Evolutionary conservation across 495 filamentous ascomycete genomes (phyloP), one percentile per base, ranked within the genome.

Genomic region (Penicillium chermesinum): DNA sequence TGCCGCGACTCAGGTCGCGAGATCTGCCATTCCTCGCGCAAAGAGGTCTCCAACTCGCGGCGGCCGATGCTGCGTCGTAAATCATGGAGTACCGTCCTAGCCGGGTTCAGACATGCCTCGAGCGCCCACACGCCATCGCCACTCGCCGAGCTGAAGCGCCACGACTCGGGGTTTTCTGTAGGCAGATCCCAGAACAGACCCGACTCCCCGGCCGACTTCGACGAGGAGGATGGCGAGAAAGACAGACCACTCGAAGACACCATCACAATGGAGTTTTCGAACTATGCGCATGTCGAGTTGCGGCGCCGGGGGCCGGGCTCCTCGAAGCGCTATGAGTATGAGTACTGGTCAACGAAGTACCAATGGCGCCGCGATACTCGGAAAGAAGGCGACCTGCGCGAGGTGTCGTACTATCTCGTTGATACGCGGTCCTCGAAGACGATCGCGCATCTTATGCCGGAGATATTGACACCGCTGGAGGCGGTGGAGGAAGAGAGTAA

Each of bases 251-350:
- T 57, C 66, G 32, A 80, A 40, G 91, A 95, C 59, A 86, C 77
- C 34, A 86, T 86, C 54, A 85, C 88, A 62, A 77, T 98, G 27
- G 91, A 97, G 58, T 98, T 96, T 64, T 93, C 89, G 46, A 98
- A 98, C 69, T 98, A 98, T 61, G 93, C 93, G 8, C 89, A 93
- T 59, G 82, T 96, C 21, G 87, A 95, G 51, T 70, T 98, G 46
- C 82, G 76, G 51, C 78, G 89, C 30, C 77, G 81, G 36, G 87
- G 88, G 8, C 68, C 77, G 20, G 87, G 82, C 54, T 71, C 78
- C 21, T 76, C 77, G 44, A 94, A 89, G 66, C 82, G 82, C 50
- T 95, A 95, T 64, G 86, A 90, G 45, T 94, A 88, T 54, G 86
- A 94, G 65, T 95, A 93, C 73, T 95, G 90, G 90, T 87, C 86